These are phyloP conservation scores for Geotrichum klebahnii DNA, from an alignment of 1,139 yeast species.

Conservation along the genomic window DNA sequence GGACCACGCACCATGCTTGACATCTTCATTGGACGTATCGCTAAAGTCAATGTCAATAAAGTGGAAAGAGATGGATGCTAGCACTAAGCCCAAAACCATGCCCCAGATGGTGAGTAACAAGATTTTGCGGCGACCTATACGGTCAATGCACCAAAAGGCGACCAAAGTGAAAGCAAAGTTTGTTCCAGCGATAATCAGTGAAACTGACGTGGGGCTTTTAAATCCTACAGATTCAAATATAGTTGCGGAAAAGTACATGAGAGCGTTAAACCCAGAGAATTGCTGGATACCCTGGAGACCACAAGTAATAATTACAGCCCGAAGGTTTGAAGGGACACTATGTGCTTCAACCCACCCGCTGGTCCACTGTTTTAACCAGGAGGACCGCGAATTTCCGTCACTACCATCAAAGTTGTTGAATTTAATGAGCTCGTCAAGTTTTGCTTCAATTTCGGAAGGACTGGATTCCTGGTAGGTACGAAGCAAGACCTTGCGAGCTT, in stretches of 20 bases:
- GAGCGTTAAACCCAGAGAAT: slow-evolving; percentile 69
- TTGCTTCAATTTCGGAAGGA: slow-evolving; percentile 22
- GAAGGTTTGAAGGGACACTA: slow-evolving; percentile 45
- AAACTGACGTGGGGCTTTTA: slow-evolving; percentile 57
- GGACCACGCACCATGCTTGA: slow-evolving; percentile 75
- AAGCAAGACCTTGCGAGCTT: slow-evolving; percentile 60
- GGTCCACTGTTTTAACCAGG: slow-evolving; percentile 13
- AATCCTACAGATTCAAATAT: slow-evolving; percentile 59
- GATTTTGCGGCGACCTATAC: slow-evolving; percentile 59
- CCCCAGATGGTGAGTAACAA: slow-evolving; percentile 50
- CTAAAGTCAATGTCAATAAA: slow-evolving; percentile 52
- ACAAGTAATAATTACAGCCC: slow-evolving; percentile 65
- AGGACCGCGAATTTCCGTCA: not conserved
- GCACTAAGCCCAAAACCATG: slow-evolving; percentile 41
- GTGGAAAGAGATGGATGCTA: slow-evolving; percentile 45
- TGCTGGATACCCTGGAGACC: slow-evolving; percentile 72
- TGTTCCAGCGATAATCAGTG: slow-evolving; percentile 61
- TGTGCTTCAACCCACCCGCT: slow-evolving; percentile 10
- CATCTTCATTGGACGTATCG: slow-evolving; percentile 43
- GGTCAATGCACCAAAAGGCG: slow-evolving; percentile 56
- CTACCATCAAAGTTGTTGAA: slow-evolving; percentile 9
- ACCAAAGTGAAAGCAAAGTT: slow-evolving; percentile 63
- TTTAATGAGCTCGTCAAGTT: slow-evolving; percentile 30
- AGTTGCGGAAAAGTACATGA: slow-evolving; percentile 70
- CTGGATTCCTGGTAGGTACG: slow-evolving; percentile 26